phyloP scores from a whole-genome alignment of 23 red algal species.

The Chondrus crispus region DNA sequence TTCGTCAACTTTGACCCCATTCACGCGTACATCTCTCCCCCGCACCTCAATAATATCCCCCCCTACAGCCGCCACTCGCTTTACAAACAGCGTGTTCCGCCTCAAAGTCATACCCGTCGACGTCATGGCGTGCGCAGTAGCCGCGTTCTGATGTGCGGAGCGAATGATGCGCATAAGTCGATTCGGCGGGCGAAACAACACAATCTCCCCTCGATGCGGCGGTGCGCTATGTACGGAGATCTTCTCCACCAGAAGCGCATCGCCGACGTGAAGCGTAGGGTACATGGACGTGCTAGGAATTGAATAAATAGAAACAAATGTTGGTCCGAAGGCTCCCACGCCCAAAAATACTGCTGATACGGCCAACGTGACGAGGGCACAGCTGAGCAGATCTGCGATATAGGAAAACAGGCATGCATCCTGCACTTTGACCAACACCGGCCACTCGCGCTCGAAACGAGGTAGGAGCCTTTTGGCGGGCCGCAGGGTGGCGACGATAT shows the following conservation, averaged over 20 bases:
- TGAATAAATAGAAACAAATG: constrained; percentile 26
- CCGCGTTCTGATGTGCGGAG: not conserved
- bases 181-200: constrained; percentile 56
- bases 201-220: constrained; percentile 60
- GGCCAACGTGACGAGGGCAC: constrained; percentile 34
- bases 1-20: constrained; percentile 47
- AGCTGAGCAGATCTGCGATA: constrained; percentile 39
- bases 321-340: constrained; percentile 11
- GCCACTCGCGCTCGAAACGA: constrained; percentile 61
- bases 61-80: constrained; percentile 75
- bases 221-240: constrained; percentile 31
- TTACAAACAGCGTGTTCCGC: constrained; percentile 53
- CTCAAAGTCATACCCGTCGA: not conserved
- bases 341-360: constrained; percentile 21
- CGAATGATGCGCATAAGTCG: constrained; percentile 30
- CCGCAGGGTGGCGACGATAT: constrained; percentile 38
- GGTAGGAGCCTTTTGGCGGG: constrained; percentile 43
- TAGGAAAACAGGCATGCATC: constrained; percentile 50
- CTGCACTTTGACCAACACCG: constrained; percentile 28
- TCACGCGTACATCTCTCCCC: constrained; percentile 64
- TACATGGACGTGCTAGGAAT: constrained; percentile 80
- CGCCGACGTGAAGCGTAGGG: constrained; percentile 78
- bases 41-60: constrained; percentile 74
- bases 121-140: not conserved
- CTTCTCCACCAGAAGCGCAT: constrained; percentile 89